Conservation (phyloP, 2,329 filamentous ascomycete genomes). For the Thielaviopsis musarum region DNA sequence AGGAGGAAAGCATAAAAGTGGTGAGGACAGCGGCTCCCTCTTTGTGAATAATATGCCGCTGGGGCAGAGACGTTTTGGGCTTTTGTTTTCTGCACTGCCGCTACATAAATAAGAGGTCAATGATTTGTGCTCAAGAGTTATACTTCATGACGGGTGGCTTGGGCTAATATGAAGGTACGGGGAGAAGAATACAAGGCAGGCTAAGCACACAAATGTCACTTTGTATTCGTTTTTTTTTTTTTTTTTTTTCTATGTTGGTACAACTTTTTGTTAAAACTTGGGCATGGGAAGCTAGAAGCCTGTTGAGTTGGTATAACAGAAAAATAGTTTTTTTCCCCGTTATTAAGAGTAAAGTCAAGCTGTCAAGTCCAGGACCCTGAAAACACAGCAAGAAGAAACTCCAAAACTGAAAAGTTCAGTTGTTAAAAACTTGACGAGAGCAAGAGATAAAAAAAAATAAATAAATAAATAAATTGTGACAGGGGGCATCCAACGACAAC, state of each 20-base stretch:
- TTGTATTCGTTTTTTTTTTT: too few species aligned
- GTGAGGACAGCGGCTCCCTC: neutral
- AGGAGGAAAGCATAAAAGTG: neutral
- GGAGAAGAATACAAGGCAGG: too few species aligned
- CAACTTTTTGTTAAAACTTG: too few species aligned
- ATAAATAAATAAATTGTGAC: neutral
- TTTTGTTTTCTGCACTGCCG: neutral
- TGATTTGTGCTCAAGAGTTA: neutral
- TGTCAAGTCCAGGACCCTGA: too few species aligned
- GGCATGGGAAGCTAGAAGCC: too few species aligned
- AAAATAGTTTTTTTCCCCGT: too few species aligned
- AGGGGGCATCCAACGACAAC: neutral
- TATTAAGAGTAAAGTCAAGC: too few species aligned
- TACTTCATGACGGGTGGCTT: too few species aligned
- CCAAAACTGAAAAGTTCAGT: neutral
- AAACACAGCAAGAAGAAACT: neutral
- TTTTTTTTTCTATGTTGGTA: too few species aligned
- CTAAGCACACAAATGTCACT: too few species aligned
- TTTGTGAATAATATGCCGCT: neutral
- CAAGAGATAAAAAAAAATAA: neutral
- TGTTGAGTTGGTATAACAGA: neutral
- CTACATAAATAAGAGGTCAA: neutral
- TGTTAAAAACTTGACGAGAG: neutral
- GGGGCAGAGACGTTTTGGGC: neutral
- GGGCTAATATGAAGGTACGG: too few species aligned